Conservation (phyloP, 2,329 filamentous ascomycete species). For the Davidsoniella eucalypti region DNA sequence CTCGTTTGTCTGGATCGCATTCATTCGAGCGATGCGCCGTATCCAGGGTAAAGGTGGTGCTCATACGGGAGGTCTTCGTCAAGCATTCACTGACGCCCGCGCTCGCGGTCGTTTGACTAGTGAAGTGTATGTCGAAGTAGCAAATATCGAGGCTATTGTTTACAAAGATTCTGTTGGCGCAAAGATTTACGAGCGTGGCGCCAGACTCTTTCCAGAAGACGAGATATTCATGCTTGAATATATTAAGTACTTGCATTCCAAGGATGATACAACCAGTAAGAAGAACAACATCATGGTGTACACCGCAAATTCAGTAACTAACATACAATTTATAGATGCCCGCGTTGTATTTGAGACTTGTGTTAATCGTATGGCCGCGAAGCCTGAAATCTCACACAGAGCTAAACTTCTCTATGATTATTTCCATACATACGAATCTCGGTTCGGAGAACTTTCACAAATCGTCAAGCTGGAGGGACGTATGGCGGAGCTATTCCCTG, state of each 20-base stretch:
- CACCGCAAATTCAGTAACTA: slow-evolving; percentile 13
- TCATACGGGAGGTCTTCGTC: slow-evolving; percentile 60
- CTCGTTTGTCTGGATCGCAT: slow-evolving; percentile 85
- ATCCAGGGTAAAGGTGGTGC: slow-evolving; percentile 67
- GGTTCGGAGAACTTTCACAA: slow-evolving; percentile 82
- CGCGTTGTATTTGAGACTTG: slow-evolving; percentile 92
- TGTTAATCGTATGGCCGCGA: slow-evolving; percentile 63
- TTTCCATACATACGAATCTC: slow-evolving; percentile 89
- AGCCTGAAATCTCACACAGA: slow-evolving; percentile 55
- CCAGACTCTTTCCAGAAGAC: slow-evolving; percentile 85
- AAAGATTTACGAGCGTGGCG: slow-evolving; percentile 90
- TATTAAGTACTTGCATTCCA: slow-evolving; percentile 81
- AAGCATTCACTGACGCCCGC: slow-evolving; percentile 78
- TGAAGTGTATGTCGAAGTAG: slow-evolving; percentile 87
- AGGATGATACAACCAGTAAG: slow-evolving; percentile 86
- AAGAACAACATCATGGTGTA: too few relatives aligned
- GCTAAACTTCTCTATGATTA: slow-evolving; percentile 77
- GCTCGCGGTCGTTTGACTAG: slow-evolving; percentile 77
- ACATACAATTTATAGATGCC: slow-evolving; percentile 45
- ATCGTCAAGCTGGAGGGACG: slow-evolving; percentile 80
- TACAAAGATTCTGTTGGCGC: slow-evolving; percentile 87
- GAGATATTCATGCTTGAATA: slow-evolving; percentile 91
- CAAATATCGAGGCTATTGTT: slow-evolving; percentile 84
- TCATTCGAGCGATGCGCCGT: slow-evolving; percentile 85
- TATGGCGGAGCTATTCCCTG: slow-evolving; percentile 86